These are phyloP conservation scores for Sinapis alba DNA, from an alignment of 441 rosid species.

Conservation along the genomic window DNA sequence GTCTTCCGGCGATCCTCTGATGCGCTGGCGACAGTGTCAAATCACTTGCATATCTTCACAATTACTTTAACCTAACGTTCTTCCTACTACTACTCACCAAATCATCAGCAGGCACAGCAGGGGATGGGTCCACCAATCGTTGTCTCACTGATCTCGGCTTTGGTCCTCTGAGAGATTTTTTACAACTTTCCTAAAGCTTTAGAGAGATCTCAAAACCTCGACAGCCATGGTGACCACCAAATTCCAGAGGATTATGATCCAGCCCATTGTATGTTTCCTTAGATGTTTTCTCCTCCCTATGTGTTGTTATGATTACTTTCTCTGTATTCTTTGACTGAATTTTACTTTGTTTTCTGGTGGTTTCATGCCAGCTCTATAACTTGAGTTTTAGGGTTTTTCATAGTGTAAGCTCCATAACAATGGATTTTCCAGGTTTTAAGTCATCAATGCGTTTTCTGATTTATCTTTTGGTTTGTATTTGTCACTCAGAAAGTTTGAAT, in stretches of 20 bases:
- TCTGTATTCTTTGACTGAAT: neutral
- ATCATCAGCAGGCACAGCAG: constrained; percentile 18
- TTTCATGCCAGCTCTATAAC: neutral
- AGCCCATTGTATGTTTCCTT: neutral
- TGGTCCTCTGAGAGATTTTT: constrained; percentile 32
- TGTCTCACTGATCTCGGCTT: constrained; percentile 65
- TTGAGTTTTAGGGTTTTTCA: neutral
- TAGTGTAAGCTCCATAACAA: neutral
- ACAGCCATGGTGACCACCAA: neutral
- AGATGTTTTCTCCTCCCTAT: neutral
- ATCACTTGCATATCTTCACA: too few species aligned
- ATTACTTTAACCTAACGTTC: constrained; percentile 25
- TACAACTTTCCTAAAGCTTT: neutral
- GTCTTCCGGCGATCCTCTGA: too few species aligned
- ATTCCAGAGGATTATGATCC: neutral
- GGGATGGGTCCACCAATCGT: constrained; percentile 42
- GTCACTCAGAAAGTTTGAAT: neutral
- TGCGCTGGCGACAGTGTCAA: too few species aligned
- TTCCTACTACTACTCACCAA: constrained; percentile 17
- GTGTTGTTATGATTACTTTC: neutral
- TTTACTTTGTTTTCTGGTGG: neutral
- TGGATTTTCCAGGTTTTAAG: neutral
- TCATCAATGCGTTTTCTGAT: neutral
- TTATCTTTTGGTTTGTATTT: neutral
- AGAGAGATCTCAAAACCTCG: neutral